Evolutionary conservation across 495 filamentous ascomycete species (phyloP).

Genomic region (Aspergillus carlsbadensis): DNA sequence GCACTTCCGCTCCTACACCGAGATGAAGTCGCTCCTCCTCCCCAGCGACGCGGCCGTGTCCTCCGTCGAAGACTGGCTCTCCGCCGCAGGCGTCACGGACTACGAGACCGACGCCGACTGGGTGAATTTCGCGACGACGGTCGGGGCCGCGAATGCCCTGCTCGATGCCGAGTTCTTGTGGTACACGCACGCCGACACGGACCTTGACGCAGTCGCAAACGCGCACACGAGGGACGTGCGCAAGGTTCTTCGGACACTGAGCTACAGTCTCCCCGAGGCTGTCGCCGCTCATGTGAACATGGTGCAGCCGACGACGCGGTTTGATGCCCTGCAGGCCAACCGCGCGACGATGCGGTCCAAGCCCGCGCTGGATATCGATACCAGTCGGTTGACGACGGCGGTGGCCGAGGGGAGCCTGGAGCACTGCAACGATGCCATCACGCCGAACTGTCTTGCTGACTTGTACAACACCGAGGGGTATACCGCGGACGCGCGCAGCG

Average conservation of each 20-base stretch:
- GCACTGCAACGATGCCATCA: conserved; percentile 48
- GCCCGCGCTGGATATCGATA: conserved; percentile 20
- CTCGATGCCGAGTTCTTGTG: conserved; percentile 57
- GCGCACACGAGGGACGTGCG: conserved; percentile 26
- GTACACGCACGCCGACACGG: conserved; percentile 33
- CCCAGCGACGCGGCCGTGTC: conserved; percentile 48
- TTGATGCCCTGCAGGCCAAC: conserved; percentile 47
- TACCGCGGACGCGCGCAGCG: conserved; percentile 31
- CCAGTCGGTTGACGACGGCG: conserved; percentile 19
- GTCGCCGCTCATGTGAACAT: conserved; percentile 48
- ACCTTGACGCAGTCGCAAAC: conserved; percentile 14
- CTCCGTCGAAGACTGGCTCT: conserved; percentile 50
- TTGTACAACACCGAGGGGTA: conserved; percentile 62
- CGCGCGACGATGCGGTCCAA: conserved; percentile 31
- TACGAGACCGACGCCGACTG: conserved; percentile 59
- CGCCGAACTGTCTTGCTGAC: conserved; percentile 57
- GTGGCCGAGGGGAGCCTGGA: conserved; percentile 20
- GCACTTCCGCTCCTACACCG: conserved; percentile 55
- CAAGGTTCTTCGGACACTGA: conserved; percentile 52
- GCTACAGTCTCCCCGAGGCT: conserved; percentile 57
- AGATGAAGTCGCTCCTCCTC: conserved; percentile 54
- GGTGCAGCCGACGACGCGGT: conserved; percentile 58
- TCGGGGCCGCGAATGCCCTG: conserved; percentile 52
- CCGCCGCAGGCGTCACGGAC: conserved; percentile 42
- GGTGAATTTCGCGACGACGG: conserved; percentile 56